phyloP scores from a whole-genome alignment of 169 alveolate species.

The Plasmodium ovale region DNA sequence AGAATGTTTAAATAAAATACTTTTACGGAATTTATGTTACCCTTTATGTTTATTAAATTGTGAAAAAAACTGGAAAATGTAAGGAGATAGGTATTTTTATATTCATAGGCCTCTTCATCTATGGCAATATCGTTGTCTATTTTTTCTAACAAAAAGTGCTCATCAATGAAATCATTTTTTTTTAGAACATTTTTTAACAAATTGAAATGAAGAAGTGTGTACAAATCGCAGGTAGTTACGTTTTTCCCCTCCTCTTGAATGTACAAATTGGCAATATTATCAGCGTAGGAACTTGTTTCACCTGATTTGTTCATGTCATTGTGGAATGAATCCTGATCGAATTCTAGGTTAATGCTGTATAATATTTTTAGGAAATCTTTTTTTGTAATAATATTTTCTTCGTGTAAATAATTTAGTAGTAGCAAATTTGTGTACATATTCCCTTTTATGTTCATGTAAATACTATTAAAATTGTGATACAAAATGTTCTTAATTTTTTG shows the following conservation, averaged over 20 bases:
- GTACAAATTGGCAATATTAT: slow-evolving; percentile 23
- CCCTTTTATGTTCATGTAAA: slow-evolving; percentile 26
- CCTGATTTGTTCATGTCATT: neutral
- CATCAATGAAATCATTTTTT: slow-evolving; percentile 28
- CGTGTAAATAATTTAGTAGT: slow-evolving; percentile 60
- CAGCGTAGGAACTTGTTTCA: neutral
- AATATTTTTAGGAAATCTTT: slow-evolving; percentile 36
- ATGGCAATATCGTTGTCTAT: slow-evolving; percentile 17
- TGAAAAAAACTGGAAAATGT: slow-evolving; percentile 37
- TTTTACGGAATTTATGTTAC: slow-evolving; percentile 23
- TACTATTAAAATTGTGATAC: slow-evolving; percentile 37
- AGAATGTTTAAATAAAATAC: slow-evolving; percentile 52
- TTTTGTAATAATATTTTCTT: slow-evolving; percentile 38
- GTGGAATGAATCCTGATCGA: neutral
- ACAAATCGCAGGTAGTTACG: slow-evolving; percentile 28
- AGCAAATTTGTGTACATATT: slow-evolving; percentile 40
- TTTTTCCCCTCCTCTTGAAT: slow-evolving; percentile 27
- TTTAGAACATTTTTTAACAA: slow-evolving; percentile 46
- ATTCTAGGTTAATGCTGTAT: slow-evolving; percentile 26
- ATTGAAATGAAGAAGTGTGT: slow-evolving; percentile 32
- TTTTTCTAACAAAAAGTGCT: slow-evolving; percentile 13
- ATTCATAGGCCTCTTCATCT: slow-evolving; percentile 28
- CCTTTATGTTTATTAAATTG: slow-evolving; percentile 6
- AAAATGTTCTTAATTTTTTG: slow-evolving; percentile 45
- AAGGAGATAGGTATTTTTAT: slow-evolving; percentile 14